Base-by-base conservation (phyloP, 1,284 basidiomycete species). In the Heliocybe sulcata region DNA sequence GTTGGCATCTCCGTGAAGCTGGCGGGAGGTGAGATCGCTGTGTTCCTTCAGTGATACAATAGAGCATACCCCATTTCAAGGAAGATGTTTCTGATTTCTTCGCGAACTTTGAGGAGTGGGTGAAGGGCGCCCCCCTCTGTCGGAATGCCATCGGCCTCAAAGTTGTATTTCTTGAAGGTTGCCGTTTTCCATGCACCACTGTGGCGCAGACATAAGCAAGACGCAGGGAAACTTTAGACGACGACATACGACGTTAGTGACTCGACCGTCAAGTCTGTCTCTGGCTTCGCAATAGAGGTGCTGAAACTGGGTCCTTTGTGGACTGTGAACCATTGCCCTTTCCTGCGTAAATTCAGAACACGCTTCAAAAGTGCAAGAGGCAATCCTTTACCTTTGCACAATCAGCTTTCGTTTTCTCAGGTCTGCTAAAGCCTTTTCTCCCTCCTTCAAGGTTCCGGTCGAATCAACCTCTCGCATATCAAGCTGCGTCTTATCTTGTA, bases 1-100 rank as follows among this genome's bases (percentile, higher is more conserved):
- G 97, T 98, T 4, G 96, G 94, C 97, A 99, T 99, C 73, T 99
- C 97, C 56, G 94, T 88, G 74, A 99, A 99, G 14, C 94, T 96
- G 61, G 22, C 22, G 51, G 54, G n/a, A 26, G 8, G 35, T 20
- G 19, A 54, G 9, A 20, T 53, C 52, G 54, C n/a, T 35, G 11
- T 27, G 54, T 29, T 10, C 20, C 35, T 9, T 10, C n/a, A 10
- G 29, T 56, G 22, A 45, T 35, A 54, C 10, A 49, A 11, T 8
- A 35, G 49, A 23, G 35, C 35, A 55, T 62, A 95, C 92, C 97
- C 97, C 94, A 99, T 98, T 71, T 99, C 97, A 64, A 99, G 83
- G 80, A 99, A 99, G 67, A 99, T 98, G 68, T 92, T 91, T 53
- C 95, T 82, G 70, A 99, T 94, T 72, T 99, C 97, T 71, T 99